Base-by-base conservation (phyloP, 2,329 filamentous ascomycete genomes). In the Keithomyces neogunnii region DNA sequence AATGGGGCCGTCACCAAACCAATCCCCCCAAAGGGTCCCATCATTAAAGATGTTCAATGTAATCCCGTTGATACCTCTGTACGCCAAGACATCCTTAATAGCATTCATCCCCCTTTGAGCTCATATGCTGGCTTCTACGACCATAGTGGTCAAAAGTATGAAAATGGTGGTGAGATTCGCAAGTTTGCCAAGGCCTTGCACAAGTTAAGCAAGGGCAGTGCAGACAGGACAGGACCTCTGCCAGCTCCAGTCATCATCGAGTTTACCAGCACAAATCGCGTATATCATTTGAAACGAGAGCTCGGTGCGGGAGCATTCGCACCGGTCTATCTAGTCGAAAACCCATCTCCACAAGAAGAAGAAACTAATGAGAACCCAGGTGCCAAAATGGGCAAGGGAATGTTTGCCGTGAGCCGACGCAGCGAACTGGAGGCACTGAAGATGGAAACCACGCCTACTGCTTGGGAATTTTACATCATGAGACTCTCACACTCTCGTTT, bases 391-490 rank as follows among this genome's bases (percentile, higher is more conserved):
- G 81, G 84, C 51, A 83, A 81, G 60, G 78, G 82, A 32, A 69
- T 75, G 10, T 81, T 85, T 61, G 73, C 79, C n/a, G 62, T 75
- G 8, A 72, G 71, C 35, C 71, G 73, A 45, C 82, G 87, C 42
- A 73, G 73, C 43, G 56, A 73, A 1, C 76, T 93, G 4, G 90
- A 96, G 67, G 93, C 93, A 1, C 76, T 99, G 59, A 99, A 99
- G 69, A 91, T 96, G 82, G 93, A 99, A 70, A 81, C 86, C 33
- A 89, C 91, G 1, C 88, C 92, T 0, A 86, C 84, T 4, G 78
- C 88, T 0, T 99, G 93, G 93, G 93, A 99, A 64, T 99, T 97
- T 64, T 88, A 96, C 69, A 95, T 99, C 68, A 89, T 97, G 73
- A 85, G 89, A 1, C 81, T 89, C 51, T 83, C 88, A 2, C 88